Evolutionary conservation across 306 rosid genomes (phyloP).

Genomic region (Fragaria ananassa): DNA sequence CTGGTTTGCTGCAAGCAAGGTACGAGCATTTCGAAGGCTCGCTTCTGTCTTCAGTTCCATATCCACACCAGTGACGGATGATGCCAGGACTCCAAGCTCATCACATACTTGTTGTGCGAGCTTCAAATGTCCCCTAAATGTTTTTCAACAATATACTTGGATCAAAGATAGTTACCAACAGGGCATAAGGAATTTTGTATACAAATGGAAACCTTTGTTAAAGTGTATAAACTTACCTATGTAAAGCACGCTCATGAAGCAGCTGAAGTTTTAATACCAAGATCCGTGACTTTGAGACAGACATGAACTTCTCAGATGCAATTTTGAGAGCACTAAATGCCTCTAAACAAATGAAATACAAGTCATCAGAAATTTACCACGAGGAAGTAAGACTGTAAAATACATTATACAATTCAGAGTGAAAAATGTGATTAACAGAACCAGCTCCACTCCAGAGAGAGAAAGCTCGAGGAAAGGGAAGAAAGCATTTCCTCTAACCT

Average conservation of each 20-base stretch:
- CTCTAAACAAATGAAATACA: constrained; percentile 39
- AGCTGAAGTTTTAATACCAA: constrained; percentile 76
- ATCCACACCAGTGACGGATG: constrained; percentile 85
- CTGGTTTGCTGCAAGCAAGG: constrained; percentile 88
- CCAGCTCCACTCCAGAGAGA: neutral
- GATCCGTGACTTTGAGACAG: constrained; percentile 79
- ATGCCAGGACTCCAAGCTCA: constrained; percentile 91
- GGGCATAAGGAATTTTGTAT: neutral
- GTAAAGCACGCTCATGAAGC: constrained; percentile 85
- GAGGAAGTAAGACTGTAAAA: neutral
- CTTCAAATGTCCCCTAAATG: constrained; percentile 73
- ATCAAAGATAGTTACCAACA: neutral
- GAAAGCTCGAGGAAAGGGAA: neutral
- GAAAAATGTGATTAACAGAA: neutral
- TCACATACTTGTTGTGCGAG: constrained; percentile 88
- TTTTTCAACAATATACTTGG: constrained; percentile 20
- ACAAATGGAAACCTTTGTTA: constrained; percentile 16
- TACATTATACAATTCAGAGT: neutral
- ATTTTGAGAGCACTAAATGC: constrained; percentile 81
- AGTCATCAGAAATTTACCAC: constrained; percentile 16
- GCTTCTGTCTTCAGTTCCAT: constrained; percentile 95
- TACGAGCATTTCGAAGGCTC: constrained; percentile 84
- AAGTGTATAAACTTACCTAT: constrained; percentile 48
- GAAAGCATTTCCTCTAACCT: constrained; percentile 56
- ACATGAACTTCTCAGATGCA: constrained; percentile 82